A percentile compares a stretch with the other conserved stretches of the same genome.
Evolutionary conservation across 2,329 filamentous ascomycete species (phyloP).

Genomic region (Harringtonia lauricola): DNA sequence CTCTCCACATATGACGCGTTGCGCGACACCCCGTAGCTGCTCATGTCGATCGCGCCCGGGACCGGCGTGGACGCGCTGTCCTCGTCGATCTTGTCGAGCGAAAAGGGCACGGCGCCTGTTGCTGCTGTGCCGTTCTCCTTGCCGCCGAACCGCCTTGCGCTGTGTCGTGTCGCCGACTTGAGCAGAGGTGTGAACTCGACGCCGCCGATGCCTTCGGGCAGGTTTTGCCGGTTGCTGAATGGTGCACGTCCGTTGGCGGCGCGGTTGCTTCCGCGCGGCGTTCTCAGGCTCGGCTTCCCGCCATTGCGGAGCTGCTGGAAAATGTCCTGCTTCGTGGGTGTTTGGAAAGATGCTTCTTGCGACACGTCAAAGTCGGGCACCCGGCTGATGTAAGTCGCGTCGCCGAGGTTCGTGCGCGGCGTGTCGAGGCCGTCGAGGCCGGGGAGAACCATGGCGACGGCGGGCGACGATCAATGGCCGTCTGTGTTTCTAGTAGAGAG

Average conservation of each 20-base stretch:
- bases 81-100: constrained; percentile 53
- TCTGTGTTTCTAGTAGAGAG: neutral
- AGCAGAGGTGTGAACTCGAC: constrained; percentile 91
- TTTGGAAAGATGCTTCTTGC: constrained; percentile 77
- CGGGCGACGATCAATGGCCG: neutral
- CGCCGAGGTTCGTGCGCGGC: constrained; percentile 72
- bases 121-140: constrained; percentile 47
- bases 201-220: constrained; percentile 51
- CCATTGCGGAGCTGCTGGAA: constrained; percentile 64
- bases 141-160: constrained; percentile 48
- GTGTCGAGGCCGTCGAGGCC: constrained; percentile 65
- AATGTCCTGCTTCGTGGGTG: constrained; percentile 67
- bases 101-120: constrained; percentile 53
- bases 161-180: constrained; percentile 67
- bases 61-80: constrained; percentile 62
- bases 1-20: constrained; percentile 54
- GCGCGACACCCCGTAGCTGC: constrained; percentile 54
- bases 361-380: constrained; percentile 71
- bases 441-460: constrained; percentile 48
- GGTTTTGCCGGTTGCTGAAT: constrained; percentile 60
- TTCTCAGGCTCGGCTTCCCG: constrained; percentile 50
- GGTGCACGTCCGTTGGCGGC: constrained; percentile 44
- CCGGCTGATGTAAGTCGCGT: constrained; percentile 68
- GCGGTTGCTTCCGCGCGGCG: constrained; percentile 48
- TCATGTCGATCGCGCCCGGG: constrained; percentile 50